Evolutionary conservation across 1,284 basidiomycete genomes (phyloP).

Genomic region (Ganoderma sp.): DNA sequence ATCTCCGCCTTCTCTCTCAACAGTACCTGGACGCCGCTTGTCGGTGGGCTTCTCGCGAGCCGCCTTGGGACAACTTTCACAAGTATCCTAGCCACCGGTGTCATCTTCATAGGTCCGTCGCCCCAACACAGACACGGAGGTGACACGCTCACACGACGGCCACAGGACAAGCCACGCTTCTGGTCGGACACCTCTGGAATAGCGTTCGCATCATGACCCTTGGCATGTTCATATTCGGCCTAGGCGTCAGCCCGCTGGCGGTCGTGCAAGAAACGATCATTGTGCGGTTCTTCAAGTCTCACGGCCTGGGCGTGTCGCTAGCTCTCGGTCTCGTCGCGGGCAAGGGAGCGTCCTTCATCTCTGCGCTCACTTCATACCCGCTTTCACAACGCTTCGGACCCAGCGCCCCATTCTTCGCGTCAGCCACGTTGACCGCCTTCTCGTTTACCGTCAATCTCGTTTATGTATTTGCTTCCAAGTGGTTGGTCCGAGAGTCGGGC

Average conservation of each 20-base stretch:
- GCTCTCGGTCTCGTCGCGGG: constrained; percentile 81
- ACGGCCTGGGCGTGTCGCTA: constrained; percentile 79
- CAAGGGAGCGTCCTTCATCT: constrained; percentile 76
- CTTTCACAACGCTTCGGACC: constrained; percentile 71
- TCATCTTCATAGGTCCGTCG: constrained; percentile 65
- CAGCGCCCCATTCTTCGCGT: constrained; percentile 77
- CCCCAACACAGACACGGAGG: background rate
- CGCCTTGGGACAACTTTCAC: constrained; percentile 71
- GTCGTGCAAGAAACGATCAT: constrained; percentile 82
- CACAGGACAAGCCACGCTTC: constrained; percentile 64
- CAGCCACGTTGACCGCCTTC: constrained; percentile 63
- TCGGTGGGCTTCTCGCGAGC: constrained; percentile 71
- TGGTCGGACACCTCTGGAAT: constrained; percentile 64
- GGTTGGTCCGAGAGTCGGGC: constrained; percentile 63
- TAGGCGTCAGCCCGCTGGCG: constrained; percentile 77
- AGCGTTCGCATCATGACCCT: constrained; percentile 69
- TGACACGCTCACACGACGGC: constrained; percentile 17
- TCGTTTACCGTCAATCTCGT: constrained; percentile 72
- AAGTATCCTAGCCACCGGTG: constrained; percentile 73
- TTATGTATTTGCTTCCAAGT: constrained; percentile 67
- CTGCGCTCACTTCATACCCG: constrained; percentile 77
- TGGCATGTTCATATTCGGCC: constrained; percentile 79
- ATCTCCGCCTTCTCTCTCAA: constrained; percentile 79
- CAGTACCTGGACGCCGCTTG: constrained; percentile 81
- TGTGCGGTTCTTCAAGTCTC: constrained; percentile 78